A percentile compares a stretch with the other conserved stretches of the same genome.
phyloP scores from a whole-genome alignment of 164 flowering plant species.

The Magnolia sinica region DNA sequence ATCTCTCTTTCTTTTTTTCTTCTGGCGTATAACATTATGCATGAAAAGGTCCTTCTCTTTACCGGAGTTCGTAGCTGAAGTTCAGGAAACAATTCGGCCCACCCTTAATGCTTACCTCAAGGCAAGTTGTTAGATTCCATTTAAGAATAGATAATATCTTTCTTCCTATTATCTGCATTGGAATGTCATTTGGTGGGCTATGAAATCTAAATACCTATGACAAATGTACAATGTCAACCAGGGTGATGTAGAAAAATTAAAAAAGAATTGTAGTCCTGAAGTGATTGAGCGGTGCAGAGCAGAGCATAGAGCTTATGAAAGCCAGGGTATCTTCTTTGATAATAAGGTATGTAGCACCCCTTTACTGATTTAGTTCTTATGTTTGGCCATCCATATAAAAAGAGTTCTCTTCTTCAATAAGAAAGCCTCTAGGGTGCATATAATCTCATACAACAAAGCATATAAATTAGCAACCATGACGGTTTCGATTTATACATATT shows the following conservation, averaged over 20 bases:
- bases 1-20: neutral
- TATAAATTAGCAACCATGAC: too few species aligned
- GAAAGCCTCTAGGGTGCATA: neutral
- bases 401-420: neutral
- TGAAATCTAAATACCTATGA: neutral
- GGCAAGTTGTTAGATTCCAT: slow-evolving; percentile 29
- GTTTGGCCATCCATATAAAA: neutral
- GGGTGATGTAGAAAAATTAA: slow-evolving; percentile 71
- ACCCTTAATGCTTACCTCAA: slow-evolving; percentile 82
- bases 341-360: slow-evolving; percentile 58
- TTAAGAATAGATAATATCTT: neutral
- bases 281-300: slow-evolving; percentile 82
- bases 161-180: neutral
- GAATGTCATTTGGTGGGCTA: neutral
- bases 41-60: slow-evolving; percentile 68
- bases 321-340: slow-evolving; percentile 76
- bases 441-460: too few species aligned
- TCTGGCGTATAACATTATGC: slow-evolving; percentile 2
- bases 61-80: slow-evolving; percentile 87
- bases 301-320: slow-evolving; percentile 58
- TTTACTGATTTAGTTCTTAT: neutral
- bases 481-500: too few species aligned
- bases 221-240: slow-evolving; percentile 20
- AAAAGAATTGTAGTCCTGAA: slow-evolving; percentile 71
- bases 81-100: slow-evolving; percentile 78